Evolutionary conservation across 2,329 filamentous ascomycete genomes (phyloP), one percentile per base, ranked within the genome.

Genomic region (Ophiostoma australiae): DNA sequence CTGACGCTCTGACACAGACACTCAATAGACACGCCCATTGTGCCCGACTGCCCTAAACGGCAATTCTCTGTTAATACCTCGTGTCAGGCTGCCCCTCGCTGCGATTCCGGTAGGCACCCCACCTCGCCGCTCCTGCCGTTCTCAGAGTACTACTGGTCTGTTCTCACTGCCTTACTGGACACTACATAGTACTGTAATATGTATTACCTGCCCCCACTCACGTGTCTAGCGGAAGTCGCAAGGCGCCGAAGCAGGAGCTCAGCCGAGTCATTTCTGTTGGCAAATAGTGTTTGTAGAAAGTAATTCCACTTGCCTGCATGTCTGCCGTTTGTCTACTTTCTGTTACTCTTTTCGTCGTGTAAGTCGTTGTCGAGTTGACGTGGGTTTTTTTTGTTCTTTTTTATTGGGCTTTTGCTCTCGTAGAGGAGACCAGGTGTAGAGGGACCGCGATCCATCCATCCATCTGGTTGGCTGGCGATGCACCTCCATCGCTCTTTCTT

Each of bases 231-330:
- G 52, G 52, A 58, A 58, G 31, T 37, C 58, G 37, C 66, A 41
- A 72, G 69, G 41, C 69, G 71, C 72, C 71, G 71, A 73, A 71
- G 68, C 69, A 73, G 71, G 72, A 73, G 72, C 61, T 3, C 52
- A 58, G 27, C 20, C 63, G 63, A 37, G 39, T 37, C n/a, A 44
- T 67, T 66, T 65, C 48, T 55, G 23, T 33, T 48, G 44, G 44
- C 17, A 58, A 27, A 27, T 23, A 48, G 23, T 41, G 27, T 44
- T 33, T 41, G n/a, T 31, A 41, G 39, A 41, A 31, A 48, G 3
- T n/a, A 5, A n/a, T n/a, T 48, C 20, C 17, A 48, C 20, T n/a
- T 48, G 6, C 5, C 39, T 41, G 39, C 15, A 41, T 15, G 55
- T 41, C 66, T 58, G 70, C 33, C 31, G 15, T 39, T 37, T 3